These are phyloP conservation scores for Eimeria sp. DNA, from an alignment of 169 alveolate genomes.

Conservation along the genomic window DNA sequence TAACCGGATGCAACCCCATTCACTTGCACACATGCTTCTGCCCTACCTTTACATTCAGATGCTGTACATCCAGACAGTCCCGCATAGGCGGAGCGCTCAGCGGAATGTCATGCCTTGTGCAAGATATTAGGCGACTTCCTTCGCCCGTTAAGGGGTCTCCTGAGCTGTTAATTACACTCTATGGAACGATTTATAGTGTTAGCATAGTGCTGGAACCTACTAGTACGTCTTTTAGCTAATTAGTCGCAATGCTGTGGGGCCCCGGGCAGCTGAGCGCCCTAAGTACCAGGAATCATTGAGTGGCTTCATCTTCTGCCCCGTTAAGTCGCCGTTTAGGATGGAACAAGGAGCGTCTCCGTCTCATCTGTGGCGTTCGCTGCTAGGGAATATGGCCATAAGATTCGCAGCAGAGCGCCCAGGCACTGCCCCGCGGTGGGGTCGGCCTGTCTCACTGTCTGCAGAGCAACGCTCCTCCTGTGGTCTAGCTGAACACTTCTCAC, in stretches of 20 bases:
- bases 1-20: not conserved
- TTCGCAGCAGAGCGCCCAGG: not conserved
- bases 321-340: not conserved
- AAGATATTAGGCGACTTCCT: not conserved
- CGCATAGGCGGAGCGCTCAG: not conserved
- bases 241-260: too few relatives aligned
- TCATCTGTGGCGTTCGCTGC: not conserved
- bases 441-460: not conserved
- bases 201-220: not conserved
- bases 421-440: not conserved
- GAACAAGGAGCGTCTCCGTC: not conserved
- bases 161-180: not conserved
- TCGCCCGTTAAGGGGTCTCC: too few relatives aligned
- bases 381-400: not conserved
- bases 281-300: not conserved
- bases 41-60: too few relatives aligned
- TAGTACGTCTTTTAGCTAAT: not conserved
- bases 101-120: not conserved
- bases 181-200: not conserved
- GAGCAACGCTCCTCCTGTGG: not conserved
- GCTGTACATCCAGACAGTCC: not conserved
- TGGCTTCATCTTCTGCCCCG: not conserved
- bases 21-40: too few relatives aligned
- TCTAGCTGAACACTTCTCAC: not conserved
- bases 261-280: not conserved